phyloP scores from a whole-genome alignment of 1,284 basidiomycete species.

The Xanthoconium separans region DNA sequence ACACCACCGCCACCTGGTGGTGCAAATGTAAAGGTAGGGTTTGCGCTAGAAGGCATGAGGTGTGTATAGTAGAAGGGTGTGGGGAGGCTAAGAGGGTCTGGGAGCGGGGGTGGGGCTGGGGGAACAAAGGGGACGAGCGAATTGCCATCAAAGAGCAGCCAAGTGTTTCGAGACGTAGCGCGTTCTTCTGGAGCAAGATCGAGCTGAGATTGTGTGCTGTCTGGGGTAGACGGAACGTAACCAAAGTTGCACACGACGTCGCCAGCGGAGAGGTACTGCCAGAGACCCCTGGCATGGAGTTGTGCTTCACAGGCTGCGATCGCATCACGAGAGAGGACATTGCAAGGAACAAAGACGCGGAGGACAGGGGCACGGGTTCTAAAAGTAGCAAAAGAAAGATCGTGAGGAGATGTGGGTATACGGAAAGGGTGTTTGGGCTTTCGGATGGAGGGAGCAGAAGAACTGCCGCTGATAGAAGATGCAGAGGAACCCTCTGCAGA shows the following conservation, averaged over 20 bases:
- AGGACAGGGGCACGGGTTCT: constrained; percentile 68
- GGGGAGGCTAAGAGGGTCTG: constrained; percentile 57
- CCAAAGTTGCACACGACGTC: constrained; percentile 78
- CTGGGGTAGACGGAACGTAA: constrained; percentile 48
- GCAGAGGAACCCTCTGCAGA: constrained; percentile 45
- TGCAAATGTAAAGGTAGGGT: constrained; percentile 44
- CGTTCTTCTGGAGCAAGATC: constrained; percentile 19
- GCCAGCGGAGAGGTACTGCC: constrained; percentile 68
- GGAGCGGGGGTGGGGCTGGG: constrained; percentile 49
- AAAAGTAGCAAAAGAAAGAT: constrained; percentile 57
- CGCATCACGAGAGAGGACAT: constrained; percentile 47
- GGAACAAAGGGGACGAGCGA: constrained; percentile 57
- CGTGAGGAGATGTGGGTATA: constrained; percentile 49
- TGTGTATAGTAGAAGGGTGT: constrained; percentile 73
- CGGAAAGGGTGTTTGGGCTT: constrained; percentile 12
- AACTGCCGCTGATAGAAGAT: constrained; percentile 40
- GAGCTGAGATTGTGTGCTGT: constrained; percentile 30
- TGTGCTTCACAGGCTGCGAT: constrained; percentile 63
- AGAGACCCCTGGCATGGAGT: constrained; percentile 59
- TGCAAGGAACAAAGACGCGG: constrained; percentile 72
- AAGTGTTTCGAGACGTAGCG: constrained; percentile 36
- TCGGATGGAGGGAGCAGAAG: constrained; percentile 28
- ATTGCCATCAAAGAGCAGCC: constrained; percentile 70
- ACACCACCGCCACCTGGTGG: constrained; percentile 32
- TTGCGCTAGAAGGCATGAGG: constrained; percentile 49